Conservation (phyloP, 306 rosid species). For the Purshia tridentata region DNA sequence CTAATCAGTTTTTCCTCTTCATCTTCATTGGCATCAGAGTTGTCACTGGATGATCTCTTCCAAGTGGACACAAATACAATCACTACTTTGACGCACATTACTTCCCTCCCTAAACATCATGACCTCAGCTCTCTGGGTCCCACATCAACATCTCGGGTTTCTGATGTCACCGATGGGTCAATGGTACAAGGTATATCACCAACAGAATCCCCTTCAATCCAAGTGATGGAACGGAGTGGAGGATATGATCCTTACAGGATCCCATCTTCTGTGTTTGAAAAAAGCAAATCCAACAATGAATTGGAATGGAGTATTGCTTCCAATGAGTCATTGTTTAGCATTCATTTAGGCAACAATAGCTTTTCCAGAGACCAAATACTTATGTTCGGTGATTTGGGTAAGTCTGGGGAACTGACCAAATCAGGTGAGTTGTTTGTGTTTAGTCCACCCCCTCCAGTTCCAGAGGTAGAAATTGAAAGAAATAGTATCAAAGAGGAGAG, state of each 20-base stretch:
- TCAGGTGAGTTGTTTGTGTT: conserved; percentile 39
- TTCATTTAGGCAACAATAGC: conserved; percentile 60
- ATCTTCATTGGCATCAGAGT: conserved; percentile 33
- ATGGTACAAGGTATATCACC: conserved; percentile 28
- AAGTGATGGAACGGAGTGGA: conserved; percentile 64
- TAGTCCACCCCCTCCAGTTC: conserved; percentile 28
- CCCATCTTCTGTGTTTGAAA: conserved; percentile 63
- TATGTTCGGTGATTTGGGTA: conserved; percentile 29
- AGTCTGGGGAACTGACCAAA: conserved; percentile 40
- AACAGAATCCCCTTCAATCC: conserved; percentile 50
- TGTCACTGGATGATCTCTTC: conserved; percentile 28
- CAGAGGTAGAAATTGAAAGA: conserved; percentile 21
- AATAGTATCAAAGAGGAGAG: conserved; percentile 16
- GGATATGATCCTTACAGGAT: conserved; percentile 56
- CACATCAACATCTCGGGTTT: conserved; percentile 30
- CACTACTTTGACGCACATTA: neutral
- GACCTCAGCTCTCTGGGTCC: conserved; percentile 18
- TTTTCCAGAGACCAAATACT: conserved; percentile 43
- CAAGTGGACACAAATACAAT: conserved; percentile 20
- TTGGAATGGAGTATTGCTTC: conserved; percentile 84
- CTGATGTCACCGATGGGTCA: conserved; percentile 22
- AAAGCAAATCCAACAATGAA: conserved; percentile 33
- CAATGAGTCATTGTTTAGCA: conserved; percentile 84
- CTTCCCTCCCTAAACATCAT: conserved; percentile 10
- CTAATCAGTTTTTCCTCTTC: conserved; percentile 29